Evolutionary conservation across 768 basidiomycete species (phyloP), one percentile per base, ranked within the genome.

Genomic region (Phylloporus rhodoxanthus): DNA sequence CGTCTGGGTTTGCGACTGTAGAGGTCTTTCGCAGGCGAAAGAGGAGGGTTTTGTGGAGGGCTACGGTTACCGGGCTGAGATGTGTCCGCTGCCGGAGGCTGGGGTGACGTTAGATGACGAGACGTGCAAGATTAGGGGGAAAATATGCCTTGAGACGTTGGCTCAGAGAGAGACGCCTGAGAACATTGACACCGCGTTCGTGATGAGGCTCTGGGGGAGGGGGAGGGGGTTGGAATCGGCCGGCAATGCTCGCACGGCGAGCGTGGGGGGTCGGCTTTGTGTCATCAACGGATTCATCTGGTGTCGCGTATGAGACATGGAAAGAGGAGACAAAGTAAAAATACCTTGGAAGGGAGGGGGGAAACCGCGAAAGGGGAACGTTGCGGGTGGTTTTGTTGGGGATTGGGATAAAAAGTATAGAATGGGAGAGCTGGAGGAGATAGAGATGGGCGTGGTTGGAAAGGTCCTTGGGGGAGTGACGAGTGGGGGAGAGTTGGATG

Each of bases 131-230:
- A 4, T 17, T 2, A 5, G 36, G 9, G 14, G 30, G 6, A 4
- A 41, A 21, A 70, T 79, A 59, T 56, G 87, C 87, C 74, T 75
- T 80, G 21, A 60, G 66, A 57, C 86, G 76, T 17, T 77, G 71
- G 45, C 68, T 80, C 9, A 91, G 72, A 32, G 88, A 90, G 47
- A 91, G 81, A 46, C 89, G 77, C 44, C 87, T 78, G 52, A 91
- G 68, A 25, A 91, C 72, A 48, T 81, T 85, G 13, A 80, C 75
- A 1, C 85, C 87, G 8, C 89, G 77, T 51, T 88, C 85, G 8
- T 75, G 67, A 25, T 76, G 76, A 14, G 71, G 64, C 5, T 78
- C 75, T 6, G 82, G 64, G 30, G 68, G 53, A 15, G 74, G 57
- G n/a, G 71, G 64, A 17, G 72, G 73, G 25, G 79, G 71, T 13